Conservation (phyloP, 768 basidiomycete genomes). For the Dacryopinax spathularia region DNA sequence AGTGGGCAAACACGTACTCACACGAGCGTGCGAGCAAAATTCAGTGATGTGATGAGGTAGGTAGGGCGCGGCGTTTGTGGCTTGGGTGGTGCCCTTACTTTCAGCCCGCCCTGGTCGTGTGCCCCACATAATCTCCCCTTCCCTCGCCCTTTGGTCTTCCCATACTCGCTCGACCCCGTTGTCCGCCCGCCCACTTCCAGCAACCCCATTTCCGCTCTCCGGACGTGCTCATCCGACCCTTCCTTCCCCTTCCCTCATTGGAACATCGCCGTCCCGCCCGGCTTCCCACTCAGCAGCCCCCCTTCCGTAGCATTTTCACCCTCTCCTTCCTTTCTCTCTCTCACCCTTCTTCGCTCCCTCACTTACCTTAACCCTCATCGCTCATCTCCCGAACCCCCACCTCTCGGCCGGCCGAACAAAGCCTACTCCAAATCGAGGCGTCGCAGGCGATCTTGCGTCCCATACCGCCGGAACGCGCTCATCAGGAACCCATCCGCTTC, state of each 20-base stretch:
- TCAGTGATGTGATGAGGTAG: too few species aligned
- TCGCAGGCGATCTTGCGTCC: neutral
- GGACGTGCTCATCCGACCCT: neutral
- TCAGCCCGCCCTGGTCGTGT: too few species aligned
- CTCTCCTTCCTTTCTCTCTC: constrained; percentile 5
- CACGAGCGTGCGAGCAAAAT: too few species aligned
- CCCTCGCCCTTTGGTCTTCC: too few species aligned
- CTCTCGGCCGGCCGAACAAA: neutral
- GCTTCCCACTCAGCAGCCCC: neutral
- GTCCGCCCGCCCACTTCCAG: neutral
- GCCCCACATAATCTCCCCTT: too few species aligned
- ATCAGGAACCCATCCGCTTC: too few species aligned
- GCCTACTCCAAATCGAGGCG: too few species aligned
- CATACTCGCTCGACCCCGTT: neutral
- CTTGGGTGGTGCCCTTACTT: too few species aligned
- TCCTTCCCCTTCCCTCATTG: neutral
- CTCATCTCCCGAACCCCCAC: constrained; percentile 3
- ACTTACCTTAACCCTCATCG: neutral
- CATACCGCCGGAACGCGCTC: too few species aligned
- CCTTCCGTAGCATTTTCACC: neutral
- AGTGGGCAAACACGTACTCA: too few species aligned
- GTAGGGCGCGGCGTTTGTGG: too few species aligned
- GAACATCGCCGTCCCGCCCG: neutral
- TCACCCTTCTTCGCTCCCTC: neutral
- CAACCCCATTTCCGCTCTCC: neutral